These are phyloP conservation scores for Backusella psychrophila DNA, from an alignment of 192 early-diverging fungal species.

Conservation along the genomic window DNA sequence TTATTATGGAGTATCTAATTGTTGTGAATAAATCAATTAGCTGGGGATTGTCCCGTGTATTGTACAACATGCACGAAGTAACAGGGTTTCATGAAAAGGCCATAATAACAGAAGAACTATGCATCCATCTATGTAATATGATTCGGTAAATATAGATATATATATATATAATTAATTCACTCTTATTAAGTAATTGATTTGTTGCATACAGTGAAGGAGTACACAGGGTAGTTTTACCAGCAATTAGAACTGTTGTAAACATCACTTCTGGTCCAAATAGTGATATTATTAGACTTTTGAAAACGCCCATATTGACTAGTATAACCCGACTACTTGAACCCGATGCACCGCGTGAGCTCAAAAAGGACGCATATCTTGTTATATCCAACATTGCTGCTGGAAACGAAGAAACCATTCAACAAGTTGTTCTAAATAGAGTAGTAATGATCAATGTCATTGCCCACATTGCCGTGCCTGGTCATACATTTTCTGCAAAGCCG, in stretches of 20 bases:
- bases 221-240: slow-evolving; percentile 4
- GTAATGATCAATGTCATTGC: slow-evolving; percentile 25
- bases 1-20: not conserved
- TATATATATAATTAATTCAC: no score
- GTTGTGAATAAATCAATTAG: slow-evolving; percentile 5
- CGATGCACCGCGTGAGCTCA: slow-evolving; percentile 4
- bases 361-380: slow-evolving; percentile 28
- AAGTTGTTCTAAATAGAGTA: slow-evolving; percentile 5
- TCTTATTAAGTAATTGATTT: not conserved
- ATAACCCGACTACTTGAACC: not conserved
- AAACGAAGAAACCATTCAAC: slow-evolving; percentile 12
- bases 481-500: not conserved
- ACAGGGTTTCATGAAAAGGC: slow-evolving; percentile 13
- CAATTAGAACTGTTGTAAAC: slow-evolving; percentile 29
- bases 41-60: slow-evolving; percentile 34
- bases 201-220: not conserved
- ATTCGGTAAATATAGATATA: slow-evolving; percentile 20
- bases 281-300: slow-evolving; percentile 12
- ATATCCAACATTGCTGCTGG: slow-evolving; percentile 34
- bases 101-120: slow-evolving; percentile 10
- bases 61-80: slow-evolving; percentile 40
- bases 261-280: slow-evolving; percentile 37
- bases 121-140: slow-evolving; percentile 16
- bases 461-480: slow-evolving; percentile 21
- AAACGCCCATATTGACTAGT: not conserved